Base-by-base conservation (phyloP, 331 rosid genomes). In the Malus hybrid region DNA sequence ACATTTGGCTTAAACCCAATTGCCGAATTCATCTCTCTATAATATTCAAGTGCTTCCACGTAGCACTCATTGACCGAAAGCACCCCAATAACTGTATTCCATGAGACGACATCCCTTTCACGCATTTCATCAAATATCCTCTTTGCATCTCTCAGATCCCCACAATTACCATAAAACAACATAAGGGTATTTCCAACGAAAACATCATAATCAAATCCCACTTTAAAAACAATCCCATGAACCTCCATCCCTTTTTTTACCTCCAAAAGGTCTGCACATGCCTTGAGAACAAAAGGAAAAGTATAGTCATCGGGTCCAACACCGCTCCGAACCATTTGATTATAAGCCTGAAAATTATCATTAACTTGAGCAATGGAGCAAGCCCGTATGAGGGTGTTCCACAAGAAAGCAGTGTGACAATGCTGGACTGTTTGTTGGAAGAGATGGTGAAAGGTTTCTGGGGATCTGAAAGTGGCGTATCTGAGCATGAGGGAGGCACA, bases 351-450 rank as follows among this genome's bases (percentile, higher is more conserved):
- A 50, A 89, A 84, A 62, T 80, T 88, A 83, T 89, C 89, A 52
- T 63, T 77, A 6, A 78, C 44, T 13, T 87, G 85, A 3, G 91
- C 83, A 59, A 88, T 73, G 75, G 89, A 88, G 72, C 83, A 73
- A 61, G 93, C 93, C 68, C 97, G 84, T 32, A 91, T 83, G 54
- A 91, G 87, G 44, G 93, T 89, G 85, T 91, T 91, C 96, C 96
- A 90, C 75, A 91, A 48, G 83, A 93, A 91, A 7, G 96, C 88
- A 20, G 81, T 80, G 59, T 82, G 88, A 20, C 91, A 93, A 67
- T 64, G 27, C 48, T 66, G 18, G 32, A 85, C 77, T 28, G 83
- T 80, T 63, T 74, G 87, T 28, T 80, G 62, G 71, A 93, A 91
- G 65, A 93, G 93, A 77, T 65, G 32, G 19, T 72, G 85, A 63